These are phyloP conservation scores for Coelastrella sp. DNA, from an alignment of 139 green algal species.

Conservation along the genomic window DNA sequence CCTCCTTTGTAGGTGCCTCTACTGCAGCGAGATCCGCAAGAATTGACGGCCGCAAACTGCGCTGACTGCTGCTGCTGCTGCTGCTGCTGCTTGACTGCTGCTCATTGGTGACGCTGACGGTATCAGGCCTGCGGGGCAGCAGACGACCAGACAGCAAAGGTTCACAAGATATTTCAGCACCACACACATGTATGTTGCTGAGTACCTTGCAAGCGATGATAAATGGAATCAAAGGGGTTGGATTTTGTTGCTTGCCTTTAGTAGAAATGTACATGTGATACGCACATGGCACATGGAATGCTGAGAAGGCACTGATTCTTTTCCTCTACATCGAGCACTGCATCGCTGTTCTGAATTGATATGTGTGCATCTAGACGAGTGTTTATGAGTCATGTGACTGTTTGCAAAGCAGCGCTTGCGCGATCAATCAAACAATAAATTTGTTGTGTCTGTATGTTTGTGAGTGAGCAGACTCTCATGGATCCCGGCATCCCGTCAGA, in stretches of 20 bases:
- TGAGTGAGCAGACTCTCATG: neutral
- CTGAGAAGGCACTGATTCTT: no score
- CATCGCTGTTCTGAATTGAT: no score
- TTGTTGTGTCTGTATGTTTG: neutral
- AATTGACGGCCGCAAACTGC: conserved; percentile 10
- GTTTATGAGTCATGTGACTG: no score
- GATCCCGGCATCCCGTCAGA: neutral
- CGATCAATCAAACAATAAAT: neutral
- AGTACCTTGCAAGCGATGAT: no score
- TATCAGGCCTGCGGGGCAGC: neutral
- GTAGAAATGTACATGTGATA: no score
- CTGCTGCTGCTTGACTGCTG: conserved; percentile 30
- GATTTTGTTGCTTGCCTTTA: no score
- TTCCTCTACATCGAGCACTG: no score
- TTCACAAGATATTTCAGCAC: neutral
- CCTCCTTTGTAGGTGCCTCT: conserved; percentile 13
- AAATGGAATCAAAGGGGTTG: no score
- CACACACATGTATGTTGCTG: neutral
- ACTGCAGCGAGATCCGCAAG: conserved; percentile 25
- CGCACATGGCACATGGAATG: no score
- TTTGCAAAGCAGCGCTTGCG: no score
- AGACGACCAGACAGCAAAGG: neutral
- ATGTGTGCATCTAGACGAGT: no score
- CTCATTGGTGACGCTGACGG: neutral
- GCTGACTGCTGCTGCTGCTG: conserved; percentile 26